Conservation (phyloP, 2,329 filamentous ascomycete genomes). For the Aspergillus floridensis region DNA sequence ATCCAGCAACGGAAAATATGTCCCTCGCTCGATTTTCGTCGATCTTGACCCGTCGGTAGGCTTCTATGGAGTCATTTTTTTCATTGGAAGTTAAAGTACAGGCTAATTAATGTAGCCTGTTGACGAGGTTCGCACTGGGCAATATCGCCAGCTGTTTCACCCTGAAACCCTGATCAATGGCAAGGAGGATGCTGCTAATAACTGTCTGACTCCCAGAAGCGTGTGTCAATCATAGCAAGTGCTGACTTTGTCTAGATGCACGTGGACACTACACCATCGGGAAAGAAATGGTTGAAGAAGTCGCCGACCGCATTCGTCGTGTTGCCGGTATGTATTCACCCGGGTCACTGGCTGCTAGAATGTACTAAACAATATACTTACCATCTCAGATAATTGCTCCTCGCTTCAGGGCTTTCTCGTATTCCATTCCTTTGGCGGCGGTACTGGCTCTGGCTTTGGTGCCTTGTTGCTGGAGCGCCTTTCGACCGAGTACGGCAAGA, state of each 20-base stretch:
- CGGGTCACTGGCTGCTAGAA: not conserved
- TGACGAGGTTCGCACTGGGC: conserved; percentile 64
- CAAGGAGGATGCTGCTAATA: conserved; percentile 68
- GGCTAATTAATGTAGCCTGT: conserved; percentile 49
- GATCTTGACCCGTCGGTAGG: conserved; percentile 62
- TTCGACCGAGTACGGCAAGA: conserved; percentile 65
- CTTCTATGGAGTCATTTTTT: not conserved
- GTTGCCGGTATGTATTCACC: conserved; percentile 53
- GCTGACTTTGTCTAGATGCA: conserved; percentile 50
- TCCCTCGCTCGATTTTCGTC: conserved; percentile 66
- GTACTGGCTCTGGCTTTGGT: conserved; percentile 66
- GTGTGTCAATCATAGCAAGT: not conserved
- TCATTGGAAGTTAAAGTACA: not conserved
- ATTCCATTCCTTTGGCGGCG: conserved; percentile 68
- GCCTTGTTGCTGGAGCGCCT: conserved; percentile 64
- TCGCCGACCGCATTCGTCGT: conserved; percentile 63
- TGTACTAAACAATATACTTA: not conserved
- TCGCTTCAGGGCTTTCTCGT: conserved; percentile 66
- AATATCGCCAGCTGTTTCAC: conserved; percentile 63
- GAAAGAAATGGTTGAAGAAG: conserved; percentile 64
- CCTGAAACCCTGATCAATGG: conserved; percentile 65
- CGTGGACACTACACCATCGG: conserved; percentile 68
- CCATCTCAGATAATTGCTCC: conserved; percentile 58
- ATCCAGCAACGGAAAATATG: conserved; percentile 63
- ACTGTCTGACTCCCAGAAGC: conserved; percentile 46